Percentiles rank a stretch among this genome's conserved stretches.
Evolutionary conservation across 1,284 basidiomycete genomes (phyloP).

Genomic region (Rhodotorula sp.): DNA sequence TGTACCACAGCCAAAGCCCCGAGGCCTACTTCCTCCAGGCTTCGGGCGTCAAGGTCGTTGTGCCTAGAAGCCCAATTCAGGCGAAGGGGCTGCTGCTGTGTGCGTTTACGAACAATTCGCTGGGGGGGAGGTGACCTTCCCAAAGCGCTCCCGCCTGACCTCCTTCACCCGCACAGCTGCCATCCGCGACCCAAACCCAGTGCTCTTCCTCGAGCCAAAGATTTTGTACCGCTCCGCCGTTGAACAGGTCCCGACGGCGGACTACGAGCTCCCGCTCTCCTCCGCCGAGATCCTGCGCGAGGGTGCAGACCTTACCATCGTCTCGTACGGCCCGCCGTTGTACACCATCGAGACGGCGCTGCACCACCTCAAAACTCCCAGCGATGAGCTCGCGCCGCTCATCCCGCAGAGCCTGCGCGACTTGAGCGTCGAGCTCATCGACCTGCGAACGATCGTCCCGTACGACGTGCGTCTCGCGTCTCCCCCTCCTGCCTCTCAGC

Average conservation of each 20-base stretch:
- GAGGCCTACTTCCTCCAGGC: constrained; percentile 94
- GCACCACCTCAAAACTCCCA: constrained; percentile 67
- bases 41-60: constrained; percentile 83
- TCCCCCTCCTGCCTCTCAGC: not conserved
- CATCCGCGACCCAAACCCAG: constrained; percentile 88
- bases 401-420: constrained; percentile 69
- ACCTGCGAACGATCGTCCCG: constrained; percentile 83
- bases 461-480: constrained; percentile 65
- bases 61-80: constrained; percentile 89
- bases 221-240: constrained; percentile 84
- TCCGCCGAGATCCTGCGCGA: constrained; percentile 71
- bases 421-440: constrained; percentile 83
- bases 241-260: constrained; percentile 87
- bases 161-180: constrained; percentile 56
- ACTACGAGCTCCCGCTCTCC: constrained; percentile 77
- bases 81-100: constrained; percentile 82
- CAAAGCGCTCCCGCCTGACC: not conserved
- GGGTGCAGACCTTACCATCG: constrained; percentile 80
- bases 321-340: constrained; percentile 89
- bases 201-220: constrained; percentile 89
- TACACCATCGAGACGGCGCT: constrained; percentile 85
- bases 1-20: constrained; percentile 92
- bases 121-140: not conserved
- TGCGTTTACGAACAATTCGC: not conserved
- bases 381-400: constrained; percentile 63